Percentiles rank a stretch among this genome's conserved stretches.
Conservation (phyloP, 345 rosid genomes). For the Syzygium aromaticum region DNA sequence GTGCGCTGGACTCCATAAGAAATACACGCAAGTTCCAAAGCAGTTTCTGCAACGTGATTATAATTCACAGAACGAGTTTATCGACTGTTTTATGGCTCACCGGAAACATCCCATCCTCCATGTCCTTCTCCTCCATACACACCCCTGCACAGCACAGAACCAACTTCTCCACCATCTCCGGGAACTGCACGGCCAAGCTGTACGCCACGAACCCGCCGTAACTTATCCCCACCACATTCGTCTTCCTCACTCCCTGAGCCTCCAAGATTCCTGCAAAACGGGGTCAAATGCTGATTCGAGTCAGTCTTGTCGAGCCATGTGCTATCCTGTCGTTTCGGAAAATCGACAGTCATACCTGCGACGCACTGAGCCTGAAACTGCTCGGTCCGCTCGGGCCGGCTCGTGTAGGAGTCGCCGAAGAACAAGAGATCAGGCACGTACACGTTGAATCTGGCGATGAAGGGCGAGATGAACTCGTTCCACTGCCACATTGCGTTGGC, state of each 20-base stretch:
- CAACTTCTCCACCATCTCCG: constrained; percentile 10
- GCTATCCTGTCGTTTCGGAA: not conserved
- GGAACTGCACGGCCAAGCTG: constrained; percentile 11
- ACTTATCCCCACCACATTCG: constrained; percentile 16
- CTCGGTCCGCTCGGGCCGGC: constrained; percentile 14
- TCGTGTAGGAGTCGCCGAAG: constrained; percentile 19
- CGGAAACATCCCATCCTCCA: constrained; percentile 7
- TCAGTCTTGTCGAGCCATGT: not conserved
- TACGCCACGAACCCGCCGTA: constrained; percentile 20
- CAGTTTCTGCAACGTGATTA: not conserved
- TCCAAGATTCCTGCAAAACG: not conserved
- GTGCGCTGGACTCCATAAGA: not conserved
- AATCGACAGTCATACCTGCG: not conserved
- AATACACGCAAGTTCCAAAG: not conserved
- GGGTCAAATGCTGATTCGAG: not conserved
- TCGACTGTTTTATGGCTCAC: not conserved
- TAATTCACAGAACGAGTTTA: not conserved
- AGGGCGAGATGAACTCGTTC: constrained; percentile 4
- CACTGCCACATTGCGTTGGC: constrained; percentile 18
- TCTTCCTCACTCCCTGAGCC: constrained; percentile 3
- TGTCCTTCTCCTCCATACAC: constrained; percentile 14
- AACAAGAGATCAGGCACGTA: constrained; percentile 19
- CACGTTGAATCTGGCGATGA: constrained; percentile 9
- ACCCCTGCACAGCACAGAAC: constrained; percentile 14
- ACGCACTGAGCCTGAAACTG: constrained; percentile 13